Percentiles rank a stretch among this genome's conserved stretches.
Conservation (phyloP, 2,329 filamentous ascomycete genomes). For the Fusarium compactum region DNA sequence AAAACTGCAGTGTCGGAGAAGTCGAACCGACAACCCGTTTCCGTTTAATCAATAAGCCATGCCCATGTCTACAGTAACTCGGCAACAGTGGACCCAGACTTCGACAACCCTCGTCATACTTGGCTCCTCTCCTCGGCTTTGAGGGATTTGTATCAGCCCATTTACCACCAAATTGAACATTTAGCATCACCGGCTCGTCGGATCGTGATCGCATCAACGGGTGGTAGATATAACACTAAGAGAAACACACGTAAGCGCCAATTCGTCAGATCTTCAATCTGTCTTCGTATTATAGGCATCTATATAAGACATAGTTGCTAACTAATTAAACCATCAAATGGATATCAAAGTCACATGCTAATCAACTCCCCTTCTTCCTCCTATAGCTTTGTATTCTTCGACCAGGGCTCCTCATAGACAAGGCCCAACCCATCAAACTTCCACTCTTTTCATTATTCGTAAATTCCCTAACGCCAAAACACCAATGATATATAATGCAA, state of each 20-base stretch:
- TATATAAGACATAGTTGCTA: slow-evolving; percentile 30
- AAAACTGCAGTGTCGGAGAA: slow-evolving; percentile 14
- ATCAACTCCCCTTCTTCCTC: slow-evolving; percentile 19
- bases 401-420: background rate
- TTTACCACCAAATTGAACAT: background rate
- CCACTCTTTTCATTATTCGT: slow-evolving; percentile 43
- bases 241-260: background rate
- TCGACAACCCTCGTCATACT: slow-evolving; percentile 16
- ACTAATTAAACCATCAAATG: slow-evolving; percentile 34
- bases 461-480: slow-evolving; percentile 43
- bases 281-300: slow-evolving; percentile 34
- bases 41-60: slow-evolving; percentile 14
- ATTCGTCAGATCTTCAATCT: slow-evolving; percentile 8
- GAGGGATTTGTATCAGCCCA: slow-evolving; percentile 39
- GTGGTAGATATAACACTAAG: background rate
- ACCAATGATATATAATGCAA: slow-evolving; percentile 33
- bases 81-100: slow-evolving; percentile 13
- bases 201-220: slow-evolving; percentile 9
- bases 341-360: slow-evolving; percentile 39
- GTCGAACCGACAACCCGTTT: slow-evolving; percentile 36
- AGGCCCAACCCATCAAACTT: slow-evolving; percentile 5
- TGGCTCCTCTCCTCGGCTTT: slow-evolving; percentile 17
- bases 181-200: background rate
- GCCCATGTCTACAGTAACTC: background rate
- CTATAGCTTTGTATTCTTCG: slow-evolving; percentile 2